phyloP scores from a whole-genome alignment of 2,329 filamentous ascomycete genomes.

The Talaromyces atroroseus region DNA sequence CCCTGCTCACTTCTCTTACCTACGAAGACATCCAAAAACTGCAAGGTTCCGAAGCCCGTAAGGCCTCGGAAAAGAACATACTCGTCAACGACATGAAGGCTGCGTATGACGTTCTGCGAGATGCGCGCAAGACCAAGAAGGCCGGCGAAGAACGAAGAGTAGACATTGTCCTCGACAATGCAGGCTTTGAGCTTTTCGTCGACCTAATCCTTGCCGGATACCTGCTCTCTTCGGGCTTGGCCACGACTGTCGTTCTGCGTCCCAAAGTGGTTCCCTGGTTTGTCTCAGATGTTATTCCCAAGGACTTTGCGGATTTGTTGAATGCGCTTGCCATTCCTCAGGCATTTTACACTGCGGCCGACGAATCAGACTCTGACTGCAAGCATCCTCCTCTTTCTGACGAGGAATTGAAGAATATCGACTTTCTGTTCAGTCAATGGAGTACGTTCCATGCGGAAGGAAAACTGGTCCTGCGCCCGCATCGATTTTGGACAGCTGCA shows the following conservation, averaged over 20 bases:
- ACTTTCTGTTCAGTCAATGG: conserved; percentile 80
- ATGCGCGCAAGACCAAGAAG: conserved; percentile 58
- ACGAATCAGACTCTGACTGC: conserved; percentile 48
- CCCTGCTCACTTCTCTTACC: conserved; percentile 78
- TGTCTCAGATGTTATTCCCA: conserved; percentile 86
- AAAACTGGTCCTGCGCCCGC: conserved; percentile 73
- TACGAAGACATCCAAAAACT: conserved; percentile 97
- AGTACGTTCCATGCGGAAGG: conserved; percentile 73
- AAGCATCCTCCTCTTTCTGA: conserved; percentile 59
- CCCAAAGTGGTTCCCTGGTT: conserved; percentile 98
- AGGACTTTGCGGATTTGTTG: conserved; percentile 78
- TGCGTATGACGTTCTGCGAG: conserved; percentile 64
- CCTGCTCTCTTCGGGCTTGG: conserved; percentile 74
- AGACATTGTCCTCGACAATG: conserved; percentile 94
- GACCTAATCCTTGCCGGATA: conserved; percentile 90
- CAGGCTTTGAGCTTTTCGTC: conserved; percentile 94
- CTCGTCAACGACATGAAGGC: conserved; percentile 74
- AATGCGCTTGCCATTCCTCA: conserved; percentile 72
- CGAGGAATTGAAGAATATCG: conserved; percentile 60
- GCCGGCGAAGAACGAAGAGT: conserved; percentile 63
- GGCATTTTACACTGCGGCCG: conserved; percentile 72
- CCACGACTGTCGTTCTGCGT: conserved; percentile 80
- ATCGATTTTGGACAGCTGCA: conserved; percentile 83
- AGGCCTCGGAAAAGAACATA: conserved; percentile 85
- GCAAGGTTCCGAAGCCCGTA: conserved; percentile 81